Evolutionary conservation across 768 basidiomycete genomes (phyloP).

Genomic region (Russula olivacea): DNA sequence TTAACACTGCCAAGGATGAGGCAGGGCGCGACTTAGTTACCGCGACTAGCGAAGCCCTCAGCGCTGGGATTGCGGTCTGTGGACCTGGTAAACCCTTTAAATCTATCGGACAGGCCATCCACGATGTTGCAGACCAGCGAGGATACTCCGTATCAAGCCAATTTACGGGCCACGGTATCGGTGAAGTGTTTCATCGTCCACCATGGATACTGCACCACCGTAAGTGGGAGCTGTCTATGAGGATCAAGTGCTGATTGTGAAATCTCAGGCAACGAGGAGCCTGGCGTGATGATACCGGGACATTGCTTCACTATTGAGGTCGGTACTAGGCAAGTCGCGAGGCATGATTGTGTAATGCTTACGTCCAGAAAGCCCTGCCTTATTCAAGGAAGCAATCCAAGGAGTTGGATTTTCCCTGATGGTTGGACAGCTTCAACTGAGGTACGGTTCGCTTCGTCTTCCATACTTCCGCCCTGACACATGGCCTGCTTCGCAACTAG

Average conservation of each 20-base stretch:
- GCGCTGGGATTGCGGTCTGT: conserved; percentile 67
- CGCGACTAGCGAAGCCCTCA: conserved; percentile 57
- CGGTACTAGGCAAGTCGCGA: conserved; percentile 10
- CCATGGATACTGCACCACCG: conserved; percentile 82
- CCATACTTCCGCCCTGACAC: neutral
- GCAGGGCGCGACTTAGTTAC: conserved; percentile 59
- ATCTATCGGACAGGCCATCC: conserved; percentile 67
- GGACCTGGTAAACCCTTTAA: conserved; percentile 65
- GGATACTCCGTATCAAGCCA: conserved; percentile 62
- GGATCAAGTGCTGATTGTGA: neutral
- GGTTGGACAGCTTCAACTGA: conserved; percentile 92
- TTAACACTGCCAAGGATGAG: conserved; percentile 47
- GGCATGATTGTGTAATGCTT: neutral
- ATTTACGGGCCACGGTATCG: conserved; percentile 86
- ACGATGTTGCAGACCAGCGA: conserved; percentile 38
- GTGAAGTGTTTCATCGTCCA: conserved; percentile 66
- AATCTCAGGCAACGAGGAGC: conserved; percentile 68
- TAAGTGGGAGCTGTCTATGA: conserved; percentile 33
- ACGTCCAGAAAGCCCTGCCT: conserved; percentile 52
- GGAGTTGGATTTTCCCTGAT: conserved; percentile 78
- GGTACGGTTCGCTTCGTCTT: conserved; percentile 37
- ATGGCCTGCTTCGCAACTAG: conserved; percentile 34
- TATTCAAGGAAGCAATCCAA: conserved; percentile 65
- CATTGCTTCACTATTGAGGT: conserved; percentile 95
- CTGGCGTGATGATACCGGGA: conserved; percentile 74